Evolutionary conservation across 2,329 filamentous ascomycete genomes (phyloP), one percentile per base, ranked within the genome.

Genomic region (Trichoderma gracile): DNA sequence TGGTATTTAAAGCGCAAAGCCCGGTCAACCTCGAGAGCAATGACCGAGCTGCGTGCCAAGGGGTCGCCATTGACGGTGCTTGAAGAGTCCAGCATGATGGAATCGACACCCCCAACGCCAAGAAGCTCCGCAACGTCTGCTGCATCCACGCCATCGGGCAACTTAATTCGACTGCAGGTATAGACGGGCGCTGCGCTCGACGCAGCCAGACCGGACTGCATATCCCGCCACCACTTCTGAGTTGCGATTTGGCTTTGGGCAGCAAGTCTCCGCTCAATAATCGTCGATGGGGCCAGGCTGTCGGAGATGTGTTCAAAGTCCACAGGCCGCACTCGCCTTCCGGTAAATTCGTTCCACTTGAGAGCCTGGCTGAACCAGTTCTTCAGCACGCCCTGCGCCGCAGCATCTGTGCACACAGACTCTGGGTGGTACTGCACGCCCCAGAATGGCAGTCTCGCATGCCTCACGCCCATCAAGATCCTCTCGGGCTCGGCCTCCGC

Each of bases 401-500:
- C 83, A 3, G 81, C 77, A 45, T 91, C 90, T 4, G 93, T 96
- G 74, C 92, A 96, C 15, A 92, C 85, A 0, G 92, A 96, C 75
- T 97, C 93, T 0, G 93, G 93, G 72, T 97, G 93, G 71, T 95
- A 97, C 73, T 97, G 93, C 19, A 97, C 82, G 0, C 90, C 93
- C 88, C 90, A 96, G 68, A 94, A 90, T 0, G 93, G 93, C 68
- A 86, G 88, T 1, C 68, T 72, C 19, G 74, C 77, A 74, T 96
- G 92, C 67, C 82, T 85, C 17, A 89, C 86, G 0, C 85, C 91
- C 91, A 96, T 96, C n/a, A 95, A 76, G 3, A 93, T 82, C 47
- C 82, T 78, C 71, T 86, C 83, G 9, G 71, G 69, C 12, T 73
- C 71, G 1, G 1, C 66, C 65, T 7, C 68, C 2, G 33, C 33